Evolutionary conservation across 805 yeast genomes (phyloP).

Genomic region (Lachancea kluyveri): DNA sequence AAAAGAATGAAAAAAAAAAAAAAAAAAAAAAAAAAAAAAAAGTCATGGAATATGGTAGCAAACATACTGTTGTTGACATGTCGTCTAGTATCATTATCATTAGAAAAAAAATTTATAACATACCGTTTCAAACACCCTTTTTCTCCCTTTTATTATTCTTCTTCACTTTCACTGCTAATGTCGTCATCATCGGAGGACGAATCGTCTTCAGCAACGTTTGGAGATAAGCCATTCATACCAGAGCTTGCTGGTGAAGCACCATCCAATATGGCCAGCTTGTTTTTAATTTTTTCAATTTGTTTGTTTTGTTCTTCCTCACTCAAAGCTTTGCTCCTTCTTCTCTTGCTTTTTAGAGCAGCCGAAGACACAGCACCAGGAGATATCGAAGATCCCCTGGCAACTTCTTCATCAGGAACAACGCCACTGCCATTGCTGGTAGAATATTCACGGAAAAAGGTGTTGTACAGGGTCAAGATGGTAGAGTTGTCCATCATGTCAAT

Average conservation of each 20-base stretch:
- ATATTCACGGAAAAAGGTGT: slow-evolving; percentile 60
- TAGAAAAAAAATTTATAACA: slow-evolving; percentile 1
- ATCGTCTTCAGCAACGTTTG: slow-evolving; percentile 32
- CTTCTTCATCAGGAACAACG: slow-evolving; percentile 9
- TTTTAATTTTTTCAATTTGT: slow-evolving; percentile 65
- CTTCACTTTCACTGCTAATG: slow-evolving; percentile 64
- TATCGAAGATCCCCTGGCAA: slow-evolving; percentile 10
- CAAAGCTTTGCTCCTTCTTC: slow-evolving; percentile 50
- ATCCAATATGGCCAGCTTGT: slow-evolving; percentile 70
- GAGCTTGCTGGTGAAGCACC: slow-evolving; percentile 42
- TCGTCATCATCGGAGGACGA: slow-evolving; percentile 44
- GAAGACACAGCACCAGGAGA: slow-evolving; percentile 8
- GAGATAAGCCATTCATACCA: slow-evolving; percentile 22
- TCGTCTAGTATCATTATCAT: no score
- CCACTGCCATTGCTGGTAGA: slow-evolving; percentile 15
- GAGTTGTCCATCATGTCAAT: slow-evolving; percentile 86
- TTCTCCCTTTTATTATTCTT: slow-evolving; percentile 40
- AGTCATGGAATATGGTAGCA: no score
- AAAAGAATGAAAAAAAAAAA: no score
- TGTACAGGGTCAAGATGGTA: slow-evolving; percentile 77
- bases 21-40: no score
- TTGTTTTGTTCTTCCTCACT: slow-evolving; percentile 60
- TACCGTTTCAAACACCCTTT: no score
- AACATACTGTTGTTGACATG: no score
- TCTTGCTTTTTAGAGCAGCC: slow-evolving; percentile 15